phyloP scores from a whole-genome alignment of 139 green algal genomes.

The Coccomyxa sp. region DNA sequence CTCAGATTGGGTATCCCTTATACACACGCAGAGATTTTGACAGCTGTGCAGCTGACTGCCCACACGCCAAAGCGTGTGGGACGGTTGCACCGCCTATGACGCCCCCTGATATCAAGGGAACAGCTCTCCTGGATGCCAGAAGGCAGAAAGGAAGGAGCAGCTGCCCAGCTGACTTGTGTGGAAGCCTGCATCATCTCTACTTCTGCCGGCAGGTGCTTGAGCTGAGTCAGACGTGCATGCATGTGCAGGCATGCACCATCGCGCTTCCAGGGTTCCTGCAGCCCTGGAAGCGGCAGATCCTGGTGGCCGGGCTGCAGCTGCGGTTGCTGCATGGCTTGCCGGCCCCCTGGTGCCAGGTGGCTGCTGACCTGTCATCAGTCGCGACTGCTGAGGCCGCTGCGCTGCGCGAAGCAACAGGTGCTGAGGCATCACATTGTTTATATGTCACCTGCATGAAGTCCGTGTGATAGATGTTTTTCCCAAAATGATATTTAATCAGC shows the following conservation, averaged over 20 bases:
- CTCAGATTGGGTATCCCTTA: not conserved
- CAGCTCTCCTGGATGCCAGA: not conserved
- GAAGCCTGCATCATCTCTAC: too few relatives aligned
- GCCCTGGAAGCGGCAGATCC: not conserved
- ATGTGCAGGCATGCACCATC: not conserved
- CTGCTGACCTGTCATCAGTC: not conserved
- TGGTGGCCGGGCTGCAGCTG: conserved; percentile 11
- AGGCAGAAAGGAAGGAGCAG: not conserved
- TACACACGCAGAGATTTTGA: not conserved
- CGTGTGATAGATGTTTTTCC: not conserved
- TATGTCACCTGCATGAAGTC: not conserved
- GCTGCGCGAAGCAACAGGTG: not conserved
- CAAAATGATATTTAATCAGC: not conserved
- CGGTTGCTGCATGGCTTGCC: conserved; percentile 9
- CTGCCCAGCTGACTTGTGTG: not conserved
- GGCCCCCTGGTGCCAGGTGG: not conserved
- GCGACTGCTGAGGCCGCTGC: not conserved
- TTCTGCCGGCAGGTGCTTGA: too few relatives aligned
- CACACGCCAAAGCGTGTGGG: not conserved
- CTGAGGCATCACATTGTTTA: not conserved
- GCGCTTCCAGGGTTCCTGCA: conserved; percentile 2
- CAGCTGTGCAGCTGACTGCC: not conserved
- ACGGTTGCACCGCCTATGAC: not conserved
- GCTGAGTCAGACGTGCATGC: too few relatives aligned
- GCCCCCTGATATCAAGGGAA: not conserved